Evolutionary conservation across 495 filamentous ascomycete genomes (phyloP).

Genomic region (Jackrogersella minutella): DNA sequence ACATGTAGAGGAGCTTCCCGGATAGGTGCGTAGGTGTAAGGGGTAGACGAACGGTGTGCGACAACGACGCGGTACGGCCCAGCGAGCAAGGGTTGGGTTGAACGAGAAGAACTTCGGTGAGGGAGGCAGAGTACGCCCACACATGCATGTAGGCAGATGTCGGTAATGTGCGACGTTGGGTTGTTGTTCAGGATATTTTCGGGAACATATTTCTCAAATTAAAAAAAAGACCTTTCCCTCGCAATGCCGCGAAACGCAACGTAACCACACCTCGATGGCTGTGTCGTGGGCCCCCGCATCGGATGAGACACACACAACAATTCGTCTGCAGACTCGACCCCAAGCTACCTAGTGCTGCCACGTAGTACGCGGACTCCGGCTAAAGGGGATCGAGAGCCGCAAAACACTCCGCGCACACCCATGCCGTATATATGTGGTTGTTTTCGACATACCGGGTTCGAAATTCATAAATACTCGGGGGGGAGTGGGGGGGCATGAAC

Average conservation of each 20-base stretch:
- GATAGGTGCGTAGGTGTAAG: constrained; percentile 13
- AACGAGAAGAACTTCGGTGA: constrained; percentile 3
- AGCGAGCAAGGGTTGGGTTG: background rate
- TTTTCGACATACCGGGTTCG: constrained; percentile 7
- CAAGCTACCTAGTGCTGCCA: constrained; percentile 24
- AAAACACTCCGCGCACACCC: constrained; percentile 8
- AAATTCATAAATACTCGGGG: constrained; percentile 7
- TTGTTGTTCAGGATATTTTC: constrained; percentile 14
- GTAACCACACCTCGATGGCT: constrained; percentile 26
- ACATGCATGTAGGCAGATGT: background rate
- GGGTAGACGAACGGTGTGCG: constrained; percentile 13
- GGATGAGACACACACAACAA: constrained; percentile 24
- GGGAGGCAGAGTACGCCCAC: background rate
- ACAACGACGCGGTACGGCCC: background rate
- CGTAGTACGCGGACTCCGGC: constrained; percentile 23
- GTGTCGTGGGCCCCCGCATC: constrained; percentile 17
- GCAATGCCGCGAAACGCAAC: constrained; percentile 28
- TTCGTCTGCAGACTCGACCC: constrained; percentile 5
- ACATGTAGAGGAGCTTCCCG: constrained; percentile 8
- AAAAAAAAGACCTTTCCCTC: constrained; percentile 13
- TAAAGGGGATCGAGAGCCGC: constrained; percentile 31
- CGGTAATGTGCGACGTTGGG: background rate
- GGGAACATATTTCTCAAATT: constrained; percentile 17
- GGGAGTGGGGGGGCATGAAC: no score
- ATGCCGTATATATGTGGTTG: constrained; percentile 8